These are phyloP conservation scores for Cucumis cinereus DNA, from an alignment of 306 rosid species.

Conservation along the genomic window DNA sequence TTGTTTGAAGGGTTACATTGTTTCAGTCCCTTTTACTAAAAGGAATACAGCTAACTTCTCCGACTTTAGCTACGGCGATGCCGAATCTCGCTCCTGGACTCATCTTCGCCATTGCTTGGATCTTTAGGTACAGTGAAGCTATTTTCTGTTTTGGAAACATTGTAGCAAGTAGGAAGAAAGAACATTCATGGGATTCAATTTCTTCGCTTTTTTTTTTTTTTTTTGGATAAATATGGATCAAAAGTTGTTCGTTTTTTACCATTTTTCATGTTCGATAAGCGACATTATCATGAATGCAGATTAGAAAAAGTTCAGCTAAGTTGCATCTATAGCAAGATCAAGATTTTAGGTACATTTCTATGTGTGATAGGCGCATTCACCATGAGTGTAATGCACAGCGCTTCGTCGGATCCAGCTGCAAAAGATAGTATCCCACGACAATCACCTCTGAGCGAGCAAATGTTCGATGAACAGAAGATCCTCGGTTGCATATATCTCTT, in stretches of 20 bases:
- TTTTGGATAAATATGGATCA: neutral
- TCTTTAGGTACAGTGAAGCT: conserved; percentile 32
- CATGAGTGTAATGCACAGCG: conserved; percentile 70
- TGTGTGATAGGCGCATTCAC: conserved; percentile 67
- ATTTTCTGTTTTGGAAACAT: neutral
- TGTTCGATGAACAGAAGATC: conserved; percentile 46
- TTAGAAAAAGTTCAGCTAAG: conserved; percentile 53
- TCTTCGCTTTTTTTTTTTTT: neutral
- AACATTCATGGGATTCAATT: neutral
- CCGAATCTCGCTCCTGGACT: conserved; percentile 86
- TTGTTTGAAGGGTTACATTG: conserved; percentile 44
- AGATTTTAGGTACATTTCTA: conserved; percentile 63
- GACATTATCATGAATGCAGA: conserved; percentile 24
- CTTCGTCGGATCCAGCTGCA: conserved; percentile 5
- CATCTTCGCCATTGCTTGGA: conserved; percentile 74
- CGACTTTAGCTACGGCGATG: conserved; percentile 92
- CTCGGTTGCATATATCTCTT: conserved; percentile 65
- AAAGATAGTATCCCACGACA: neutral
- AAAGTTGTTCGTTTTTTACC: neutral
- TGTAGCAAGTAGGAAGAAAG: neutral
- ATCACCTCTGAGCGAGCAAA: conserved; percentile 9
- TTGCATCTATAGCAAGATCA: conserved; percentile 48
- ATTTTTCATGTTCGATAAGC: neutral
- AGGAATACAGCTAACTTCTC: conserved; percentile 68
- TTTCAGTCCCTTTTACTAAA: conserved; percentile 51